Conservation (phyloP, 148 eudicot genomes). For the Chenopodium berlandieri region DNA sequence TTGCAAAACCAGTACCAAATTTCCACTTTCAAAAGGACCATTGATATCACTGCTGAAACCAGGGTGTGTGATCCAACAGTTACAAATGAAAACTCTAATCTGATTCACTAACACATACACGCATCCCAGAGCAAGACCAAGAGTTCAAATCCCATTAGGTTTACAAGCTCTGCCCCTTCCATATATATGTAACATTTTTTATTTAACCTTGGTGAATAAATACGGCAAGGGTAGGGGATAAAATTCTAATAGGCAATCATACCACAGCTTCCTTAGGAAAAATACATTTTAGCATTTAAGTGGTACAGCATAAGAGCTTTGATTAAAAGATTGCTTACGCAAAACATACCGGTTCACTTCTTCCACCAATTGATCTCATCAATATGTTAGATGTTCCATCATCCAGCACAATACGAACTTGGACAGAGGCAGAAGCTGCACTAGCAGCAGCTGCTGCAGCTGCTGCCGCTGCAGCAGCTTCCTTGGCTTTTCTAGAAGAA, state of each 20-base stretch:
- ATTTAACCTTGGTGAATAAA: not conserved
- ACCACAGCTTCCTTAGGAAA: not conserved
- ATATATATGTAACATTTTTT: not conserved
- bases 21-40: not conserved
- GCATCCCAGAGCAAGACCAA: not conserved
- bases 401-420: conserved; percentile 90
- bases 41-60: not conserved
- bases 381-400: conserved; percentile 96
- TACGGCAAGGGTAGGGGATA: not conserved
- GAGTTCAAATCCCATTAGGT: not conserved
- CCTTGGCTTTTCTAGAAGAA: conserved; percentile 94
- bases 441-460: conserved; percentile 93
- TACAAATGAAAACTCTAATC: not conserved
- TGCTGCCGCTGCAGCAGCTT: conserved; percentile 97
- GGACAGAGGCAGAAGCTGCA: conserved; percentile 88
- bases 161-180: not conserved
- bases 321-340: not conserved
- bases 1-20: not conserved
- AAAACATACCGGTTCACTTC: conserved; percentile 74
- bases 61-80: not conserved
- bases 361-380: conserved; percentile 85
- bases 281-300: conserved; percentile 2
- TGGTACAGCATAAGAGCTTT: not conserved
- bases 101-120: not conserved
- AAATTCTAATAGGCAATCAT: not conserved